These are phyloP conservation scores for Leucoagaricus sp. DNA, from an alignment of 1,284 basidiomycete species.

Conservation along the genomic window DNA sequence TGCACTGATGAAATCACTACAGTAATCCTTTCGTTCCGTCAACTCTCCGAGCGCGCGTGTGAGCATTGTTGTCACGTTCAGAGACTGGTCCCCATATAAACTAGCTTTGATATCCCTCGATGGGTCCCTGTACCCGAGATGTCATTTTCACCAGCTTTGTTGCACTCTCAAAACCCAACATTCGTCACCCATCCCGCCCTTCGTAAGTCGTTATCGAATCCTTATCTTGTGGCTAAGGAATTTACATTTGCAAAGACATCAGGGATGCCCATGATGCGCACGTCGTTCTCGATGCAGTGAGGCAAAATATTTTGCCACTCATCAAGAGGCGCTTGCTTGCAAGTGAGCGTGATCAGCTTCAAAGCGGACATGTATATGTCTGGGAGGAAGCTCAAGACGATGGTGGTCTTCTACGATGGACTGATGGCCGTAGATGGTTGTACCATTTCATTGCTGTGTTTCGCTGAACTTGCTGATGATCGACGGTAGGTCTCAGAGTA, in stretches of 20 bases:
- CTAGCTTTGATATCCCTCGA: background rate
- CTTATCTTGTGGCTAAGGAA: background rate
- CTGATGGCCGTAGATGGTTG: conserved; percentile 74
- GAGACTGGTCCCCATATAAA: conserved; percentile 10
- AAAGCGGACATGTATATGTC: conserved; percentile 75
- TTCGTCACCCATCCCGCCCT: conserved; percentile 58
- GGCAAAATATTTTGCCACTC: conserved; percentile 66
- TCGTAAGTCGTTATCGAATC: conserved; percentile 40
- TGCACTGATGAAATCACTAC: conserved; percentile 11
- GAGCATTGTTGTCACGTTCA: conserved; percentile 14
- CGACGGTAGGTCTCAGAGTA: conserved; percentile 69
- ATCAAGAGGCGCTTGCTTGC: conserved; percentile 67
- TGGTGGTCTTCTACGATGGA: conserved; percentile 75
- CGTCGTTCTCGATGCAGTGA: conserved; percentile 73
- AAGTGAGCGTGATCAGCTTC: conserved; percentile 65
- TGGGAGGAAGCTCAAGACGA: conserved; percentile 84
- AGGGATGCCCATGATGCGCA: conserved; percentile 71
- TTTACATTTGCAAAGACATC: conserved; percentile 50
- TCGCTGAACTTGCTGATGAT: background rate
- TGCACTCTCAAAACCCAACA: conserved; percentile 15
- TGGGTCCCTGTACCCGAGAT: conserved; percentile 7
- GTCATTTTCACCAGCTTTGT: conserved; percentile 1
- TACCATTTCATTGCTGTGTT: background rate
- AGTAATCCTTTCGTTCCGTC: conserved; percentile 2
- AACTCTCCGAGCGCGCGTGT: conserved; percentile 15